Evolutionary conservation across 2,329 filamentous ascomycete species (phyloP).

Genomic region (Polytolypa hystricis): DNA sequence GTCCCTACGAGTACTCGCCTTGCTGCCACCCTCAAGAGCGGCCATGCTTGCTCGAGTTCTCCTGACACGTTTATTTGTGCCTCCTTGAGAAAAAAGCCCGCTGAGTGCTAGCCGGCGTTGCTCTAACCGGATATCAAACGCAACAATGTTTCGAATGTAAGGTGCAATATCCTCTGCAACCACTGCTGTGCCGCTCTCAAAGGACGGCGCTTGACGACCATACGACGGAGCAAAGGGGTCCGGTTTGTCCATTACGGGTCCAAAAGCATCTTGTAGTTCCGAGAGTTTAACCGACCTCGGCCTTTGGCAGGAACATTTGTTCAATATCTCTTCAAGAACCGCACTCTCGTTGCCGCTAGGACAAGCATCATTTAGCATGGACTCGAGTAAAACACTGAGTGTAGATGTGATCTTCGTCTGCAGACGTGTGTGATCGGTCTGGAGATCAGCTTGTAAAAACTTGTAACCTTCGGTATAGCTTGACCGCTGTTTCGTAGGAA

Average conservation of each 20-base stretch:
- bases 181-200: slow-evolving; percentile 58
- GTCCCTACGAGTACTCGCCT: slow-evolving; percentile 56
- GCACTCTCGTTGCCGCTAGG: slow-evolving; percentile 15
- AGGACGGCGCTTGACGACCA: slow-evolving; percentile 49
- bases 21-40: slow-evolving; percentile 63
- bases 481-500: slow-evolving; percentile 42
- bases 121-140: slow-evolving; percentile 62
- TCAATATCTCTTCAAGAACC: slow-evolving; percentile 22
- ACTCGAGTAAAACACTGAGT: slow-evolving; percentile 20
- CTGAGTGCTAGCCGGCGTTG: slow-evolving; percentile 53
- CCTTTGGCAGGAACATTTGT: slow-evolving; percentile 14
- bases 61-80: slow-evolving; percentile 48
- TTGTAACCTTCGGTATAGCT: slow-evolving; percentile 45
- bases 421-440: slow-evolving; percentile 34
- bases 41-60: slow-evolving; percentile 65
- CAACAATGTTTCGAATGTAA: slow-evolving; percentile 75
- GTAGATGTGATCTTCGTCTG: slow-evolving; percentile 24
- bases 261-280: slow-evolving; percentile 40
- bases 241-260: slow-evolving; percentile 37
- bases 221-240: slow-evolving; percentile 22
- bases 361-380: slow-evolving; percentile 9
- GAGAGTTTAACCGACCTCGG: slow-evolving; percentile 20
- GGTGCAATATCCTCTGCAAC: slow-evolving; percentile 73
- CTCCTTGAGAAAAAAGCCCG: slow-evolving; percentile 51
- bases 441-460: slow-evolving; percentile 42